These are phyloP conservation scores for Boechera retrofracta DNA, from an alignment of 345 rosid genomes.

Conservation along the genomic window DNA sequence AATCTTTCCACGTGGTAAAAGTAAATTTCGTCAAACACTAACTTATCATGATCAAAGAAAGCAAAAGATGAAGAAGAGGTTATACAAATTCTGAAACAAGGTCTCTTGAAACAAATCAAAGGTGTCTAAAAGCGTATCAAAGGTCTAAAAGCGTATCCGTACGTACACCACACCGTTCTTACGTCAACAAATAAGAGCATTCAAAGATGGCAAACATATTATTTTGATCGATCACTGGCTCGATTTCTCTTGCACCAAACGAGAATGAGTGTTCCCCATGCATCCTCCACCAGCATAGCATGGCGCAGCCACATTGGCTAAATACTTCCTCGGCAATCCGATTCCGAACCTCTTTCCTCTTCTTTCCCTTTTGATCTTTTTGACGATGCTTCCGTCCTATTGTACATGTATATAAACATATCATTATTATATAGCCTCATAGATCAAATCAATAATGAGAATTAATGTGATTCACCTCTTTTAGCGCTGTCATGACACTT, in stretches of 20 bases:
- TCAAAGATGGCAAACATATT: slow-evolving; percentile 4
- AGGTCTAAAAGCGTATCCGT: slow-evolving; percentile 17
- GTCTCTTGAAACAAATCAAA: slow-evolving; percentile 27
- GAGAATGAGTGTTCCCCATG: slow-evolving; percentile 44
- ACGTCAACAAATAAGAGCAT: slow-evolving; percentile 9
- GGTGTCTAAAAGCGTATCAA: slow-evolving; percentile 19
- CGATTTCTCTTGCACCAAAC: slow-evolving; percentile 35
- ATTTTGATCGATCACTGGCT: slow-evolving; percentile 14
- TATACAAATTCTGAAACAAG: slow-evolving; percentile 30
- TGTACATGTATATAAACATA: not conserved
- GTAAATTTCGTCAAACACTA: slow-evolving; percentile 27
- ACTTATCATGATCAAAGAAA: slow-evolving; percentile 29
- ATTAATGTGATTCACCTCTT: slow-evolving; percentile 34
- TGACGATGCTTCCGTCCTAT: slow-evolving; percentile 32
- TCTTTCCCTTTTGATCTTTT: slow-evolving; percentile 35
- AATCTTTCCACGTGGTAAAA: slow-evolving; percentile 16
- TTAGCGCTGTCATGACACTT: slow-evolving; percentile 32
- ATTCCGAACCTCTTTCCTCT: slow-evolving; percentile 42
- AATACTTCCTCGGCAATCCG: slow-evolving; percentile 38
- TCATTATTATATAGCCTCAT: not conserved
- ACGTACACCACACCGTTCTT: slow-evolving; percentile 19
- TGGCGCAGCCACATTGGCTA: slow-evolving; percentile 41
- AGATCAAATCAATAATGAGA: slow-evolving; percentile 1
- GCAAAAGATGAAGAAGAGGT: slow-evolving; percentile 23
- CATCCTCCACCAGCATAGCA: slow-evolving; percentile 44